Percentiles rank a stretch among this genome's conserved stretches.
Conservation (phyloP, 1,284 basidiomycete species). For the Papiliotrema nemorosa region DNA sequence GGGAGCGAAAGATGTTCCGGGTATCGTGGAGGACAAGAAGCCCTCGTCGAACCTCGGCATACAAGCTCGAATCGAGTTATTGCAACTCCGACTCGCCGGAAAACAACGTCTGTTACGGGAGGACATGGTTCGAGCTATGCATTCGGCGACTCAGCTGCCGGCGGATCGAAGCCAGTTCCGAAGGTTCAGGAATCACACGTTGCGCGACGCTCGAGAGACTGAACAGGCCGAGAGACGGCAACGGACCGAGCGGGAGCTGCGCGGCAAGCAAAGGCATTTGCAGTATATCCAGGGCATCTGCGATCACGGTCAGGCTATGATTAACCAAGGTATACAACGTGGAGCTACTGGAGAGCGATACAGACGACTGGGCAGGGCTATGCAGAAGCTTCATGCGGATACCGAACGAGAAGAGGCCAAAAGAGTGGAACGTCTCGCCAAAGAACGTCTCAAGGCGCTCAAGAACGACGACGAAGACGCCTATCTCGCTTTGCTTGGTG, state of each 20-base stretch:
- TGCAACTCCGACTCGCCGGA: constrained; percentile 81
- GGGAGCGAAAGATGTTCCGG: constrained; percentile 55
- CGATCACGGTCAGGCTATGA: constrained; percentile 71
- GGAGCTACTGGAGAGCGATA: constrained; percentile 42
- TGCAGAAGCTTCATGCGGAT: constrained; percentile 53
- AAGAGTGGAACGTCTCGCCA: constrained; percentile 89
- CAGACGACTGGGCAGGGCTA: constrained; percentile 49
- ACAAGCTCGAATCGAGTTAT: constrained; percentile 89
- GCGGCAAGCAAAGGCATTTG: constrained; percentile 94
- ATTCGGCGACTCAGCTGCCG: constrained; percentile 84
- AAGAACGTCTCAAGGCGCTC: constrained; percentile 97
- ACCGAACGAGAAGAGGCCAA: constrained; percentile 56
- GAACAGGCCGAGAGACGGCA: constrained; percentile 90
- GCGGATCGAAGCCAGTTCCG: constrained; percentile 90
- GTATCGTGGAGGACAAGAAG: constrained; percentile 52
- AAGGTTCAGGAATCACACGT: constrained; percentile 76
- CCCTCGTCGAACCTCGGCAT: constrained; percentile 56
- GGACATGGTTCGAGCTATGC: constrained; percentile 79
- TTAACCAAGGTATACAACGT: constrained; percentile 55
- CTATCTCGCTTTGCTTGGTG: constrained; percentile 98
- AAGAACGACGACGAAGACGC: constrained; percentile 99
- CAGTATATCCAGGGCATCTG: constrained; percentile 89
- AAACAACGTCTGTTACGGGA: constrained; percentile 86
- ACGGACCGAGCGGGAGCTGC: constrained; percentile 83
- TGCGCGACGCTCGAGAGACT: constrained; percentile 85